Percentiles rank a stretch among this genome's conserved stretches.
Conservation (phyloP, 2,329 filamentous ascomycete genomes). For the Aquanectria penicillioides region DNA sequence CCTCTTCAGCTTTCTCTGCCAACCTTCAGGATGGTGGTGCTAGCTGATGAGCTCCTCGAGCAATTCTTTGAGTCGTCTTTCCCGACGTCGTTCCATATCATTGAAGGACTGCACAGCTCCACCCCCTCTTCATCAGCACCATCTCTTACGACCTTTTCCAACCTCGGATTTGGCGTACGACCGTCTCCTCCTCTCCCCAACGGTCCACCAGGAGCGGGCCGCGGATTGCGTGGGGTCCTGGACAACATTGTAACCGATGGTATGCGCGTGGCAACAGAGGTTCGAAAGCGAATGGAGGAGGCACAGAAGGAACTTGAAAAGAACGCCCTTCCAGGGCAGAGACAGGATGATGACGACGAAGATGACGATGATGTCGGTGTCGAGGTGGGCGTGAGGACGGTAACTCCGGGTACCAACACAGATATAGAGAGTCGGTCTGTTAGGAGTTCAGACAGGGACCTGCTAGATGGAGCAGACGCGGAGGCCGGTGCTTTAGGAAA, state of each 20-base stretch:
- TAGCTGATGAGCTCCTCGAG: constrained; percentile 94
- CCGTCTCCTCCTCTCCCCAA: constrained; percentile 50
- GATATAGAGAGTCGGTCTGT: constrained; percentile 73
- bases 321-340: constrained; percentile 73
- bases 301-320: constrained; percentile 91
- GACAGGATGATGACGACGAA: constrained; percentile 76
- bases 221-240: constrained; percentile 88
- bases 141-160: constrained; percentile 87
- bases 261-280: constrained; percentile 94
- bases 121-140: constrained; percentile 54
- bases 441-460: constrained; percentile 73
- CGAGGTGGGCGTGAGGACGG: constrained; percentile 53
- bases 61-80: constrained; percentile 98
- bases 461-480: constrained; percentile 79
- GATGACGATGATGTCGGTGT: constrained; percentile 67
- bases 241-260: constrained; percentile 98
- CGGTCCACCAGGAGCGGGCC: constrained; percentile 60
- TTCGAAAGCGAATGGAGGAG: constrained; percentile 92
- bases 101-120: constrained; percentile 65
- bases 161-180: constrained; percentile 67
- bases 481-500: constrained; percentile 63
- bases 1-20: constrained; percentile 95
- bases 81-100: constrained; percentile 89
- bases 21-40: constrained; percentile 98
- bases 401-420: constrained; percentile 50